A percentile compares a stretch with the other conserved stretches of the same genome.
phyloP scores from a whole-genome alignment of 192 early-diverging fungal species.

The Dissophora ornata region DNA sequence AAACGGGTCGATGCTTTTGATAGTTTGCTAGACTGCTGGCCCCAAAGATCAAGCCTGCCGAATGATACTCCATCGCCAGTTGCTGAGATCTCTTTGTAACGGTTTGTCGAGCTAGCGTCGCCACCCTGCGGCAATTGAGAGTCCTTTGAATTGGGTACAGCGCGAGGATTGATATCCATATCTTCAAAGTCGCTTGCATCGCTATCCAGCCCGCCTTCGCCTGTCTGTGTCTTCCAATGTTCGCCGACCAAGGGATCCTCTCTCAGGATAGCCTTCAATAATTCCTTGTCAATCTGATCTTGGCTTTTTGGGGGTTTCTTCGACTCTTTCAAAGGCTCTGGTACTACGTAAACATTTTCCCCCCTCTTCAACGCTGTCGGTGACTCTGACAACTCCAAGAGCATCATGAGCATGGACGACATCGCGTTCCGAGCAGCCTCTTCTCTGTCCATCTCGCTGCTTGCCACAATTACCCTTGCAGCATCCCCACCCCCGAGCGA shows the following conservation, averaged over 20 bases:
- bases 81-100: neutral
- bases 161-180: slow-evolving; percentile 32
- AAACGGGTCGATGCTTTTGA: neutral
- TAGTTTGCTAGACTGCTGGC: neutral
- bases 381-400: slow-evolving; percentile 39
- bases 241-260: slow-evolving; percentile 30
- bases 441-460: slow-evolving; percentile 24
- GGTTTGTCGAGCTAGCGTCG: neutral
- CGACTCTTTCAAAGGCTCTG: slow-evolving; percentile 5
- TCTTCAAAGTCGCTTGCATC: slow-evolving; percentile 44
- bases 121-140: neutral
- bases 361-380: slow-evolving; percentile 22
- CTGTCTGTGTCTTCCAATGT: slow-evolving; percentile 22
- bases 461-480: slow-evolving; percentile 2
- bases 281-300: slow-evolving; percentile 27
- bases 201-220: neutral
- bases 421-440: slow-evolving; percentile 35
- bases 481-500: slow-evolving; percentile 18
- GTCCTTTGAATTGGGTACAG: neutral
- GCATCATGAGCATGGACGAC: slow-evolving; percentile 19
- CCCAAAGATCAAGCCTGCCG: neutral
- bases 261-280: slow-evolving; percentile 23
- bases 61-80: neutral
- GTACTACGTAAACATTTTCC: slow-evolving; percentile 8
- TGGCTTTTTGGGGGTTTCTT: slow-evolving; percentile 13